These are phyloP conservation scores for Diutina scorzettiae DNA, from an alignment of 1,139 yeast genomes.

Conservation along the genomic window DNA sequence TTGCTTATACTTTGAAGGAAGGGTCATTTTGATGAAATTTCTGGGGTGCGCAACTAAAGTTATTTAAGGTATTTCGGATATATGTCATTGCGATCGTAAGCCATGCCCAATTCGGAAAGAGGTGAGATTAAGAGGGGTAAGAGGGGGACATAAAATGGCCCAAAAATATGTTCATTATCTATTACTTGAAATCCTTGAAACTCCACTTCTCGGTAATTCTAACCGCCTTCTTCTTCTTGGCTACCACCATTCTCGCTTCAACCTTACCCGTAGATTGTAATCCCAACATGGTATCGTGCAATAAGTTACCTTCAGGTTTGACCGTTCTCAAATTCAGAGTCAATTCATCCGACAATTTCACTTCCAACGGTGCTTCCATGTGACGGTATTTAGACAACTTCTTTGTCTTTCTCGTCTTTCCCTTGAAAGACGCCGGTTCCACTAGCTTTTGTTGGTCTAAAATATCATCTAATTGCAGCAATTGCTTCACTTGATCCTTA, in stretches of 20 bases:
- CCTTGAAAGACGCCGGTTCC: conserved; percentile 12
- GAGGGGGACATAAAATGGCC: too few relatives aligned
- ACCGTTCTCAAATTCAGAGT: conserved; percentile 73
- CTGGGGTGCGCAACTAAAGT: too few relatives aligned
- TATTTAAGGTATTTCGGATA: too few relatives aligned
- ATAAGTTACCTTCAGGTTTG: conserved; percentile 83
- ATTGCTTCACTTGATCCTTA: conserved; percentile 43
- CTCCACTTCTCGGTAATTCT: conserved; percentile 40
- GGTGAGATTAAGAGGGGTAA: too few relatives aligned
- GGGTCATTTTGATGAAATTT: too few relatives aligned
- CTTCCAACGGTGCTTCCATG: conserved; percentile 54
- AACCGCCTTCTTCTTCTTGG: conserved; percentile 52
- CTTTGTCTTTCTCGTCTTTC: conserved; percentile 10
- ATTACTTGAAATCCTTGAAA: conserved; percentile 70
- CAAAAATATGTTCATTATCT: background rate
- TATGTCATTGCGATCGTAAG: too few relatives aligned
- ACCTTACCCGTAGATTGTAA: conserved; percentile 78
- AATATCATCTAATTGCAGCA: conserved; percentile 44
- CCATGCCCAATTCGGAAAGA: too few relatives aligned
- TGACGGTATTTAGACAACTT: background rate
- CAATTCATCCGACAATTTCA: conserved; percentile 82
- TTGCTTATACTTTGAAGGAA: conserved; percentile 1
- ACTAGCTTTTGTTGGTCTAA: conserved; percentile 21
- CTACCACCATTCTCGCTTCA: conserved; percentile 68
- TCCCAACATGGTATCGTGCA: conserved; percentile 71